These are phyloP conservation scores for Daldinia eschscholtzii DNA, from an alignment of 2,329 filamentous ascomycete genomes.

Conservation along the genomic window DNA sequence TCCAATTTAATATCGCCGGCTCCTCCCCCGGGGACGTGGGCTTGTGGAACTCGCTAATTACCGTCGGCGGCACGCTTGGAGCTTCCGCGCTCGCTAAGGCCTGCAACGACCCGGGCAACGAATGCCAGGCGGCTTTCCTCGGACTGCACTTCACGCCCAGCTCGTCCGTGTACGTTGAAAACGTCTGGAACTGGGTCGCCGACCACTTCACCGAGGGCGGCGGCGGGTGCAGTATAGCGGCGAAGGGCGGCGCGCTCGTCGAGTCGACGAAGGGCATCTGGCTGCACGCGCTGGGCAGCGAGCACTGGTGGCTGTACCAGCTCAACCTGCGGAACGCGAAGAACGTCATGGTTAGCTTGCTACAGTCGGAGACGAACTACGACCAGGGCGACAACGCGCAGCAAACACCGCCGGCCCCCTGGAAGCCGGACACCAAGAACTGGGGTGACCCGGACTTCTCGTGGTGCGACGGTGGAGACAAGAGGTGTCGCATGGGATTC, in stretches of 20 bases:
- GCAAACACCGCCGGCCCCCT: slow-evolving; percentile 56
- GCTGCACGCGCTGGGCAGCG: slow-evolving; percentile 65
- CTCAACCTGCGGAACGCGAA: slow-evolving; percentile 64
- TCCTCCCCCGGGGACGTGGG: slow-evolving; percentile 51
- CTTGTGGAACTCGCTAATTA: slow-evolving; percentile 55
- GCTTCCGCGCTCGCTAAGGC: slow-evolving; percentile 47
- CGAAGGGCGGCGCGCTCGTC: slow-evolving; percentile 62
- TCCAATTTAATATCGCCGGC: slow-evolving; percentile 60
- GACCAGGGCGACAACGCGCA: slow-evolving; percentile 56
- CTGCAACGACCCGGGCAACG: slow-evolving; percentile 52
- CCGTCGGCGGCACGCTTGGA: slow-evolving; percentile 55
- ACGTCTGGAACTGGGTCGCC: slow-evolving; percentile 66
- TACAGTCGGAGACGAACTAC: slow-evolving; percentile 69
- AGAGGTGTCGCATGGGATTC: slow-evolving; percentile 59
- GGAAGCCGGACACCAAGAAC: slow-evolving; percentile 53
- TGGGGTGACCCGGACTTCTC: slow-evolving; percentile 60
- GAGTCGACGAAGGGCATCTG: slow-evolving; percentile 62
- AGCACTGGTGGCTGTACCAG: slow-evolving; percentile 71
- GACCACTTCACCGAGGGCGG: slow-evolving; percentile 64
- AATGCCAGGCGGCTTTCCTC: slow-evolving; percentile 61
- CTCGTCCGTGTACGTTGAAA: slow-evolving; percentile 67
- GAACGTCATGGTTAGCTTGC: slow-evolving; percentile 64
- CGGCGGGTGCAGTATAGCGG: slow-evolving; percentile 61
- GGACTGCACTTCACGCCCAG: slow-evolving; percentile 62
- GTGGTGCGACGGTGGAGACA: slow-evolving; percentile 55